Evolutionary conservation across 441 rosid species (phyloP), one percentile per base, ranked within the genome.

Genomic region (Manihot esculenta): DNA sequence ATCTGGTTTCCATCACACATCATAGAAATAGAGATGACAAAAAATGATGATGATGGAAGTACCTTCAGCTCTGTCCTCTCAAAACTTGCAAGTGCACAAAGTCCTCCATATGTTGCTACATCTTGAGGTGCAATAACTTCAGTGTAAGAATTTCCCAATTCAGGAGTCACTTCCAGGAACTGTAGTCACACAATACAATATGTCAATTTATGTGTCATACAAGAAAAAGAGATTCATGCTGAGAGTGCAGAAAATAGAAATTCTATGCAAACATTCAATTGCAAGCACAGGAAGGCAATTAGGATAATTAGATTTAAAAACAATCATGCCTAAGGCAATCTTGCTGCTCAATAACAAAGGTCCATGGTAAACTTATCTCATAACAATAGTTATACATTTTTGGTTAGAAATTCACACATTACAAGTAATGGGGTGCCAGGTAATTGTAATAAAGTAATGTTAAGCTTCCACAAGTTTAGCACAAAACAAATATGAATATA

Each of bases 61-160:
- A 87, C 99, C 98, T 95, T 95, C 59, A 95, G 75, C 74, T 95
- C 99, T 24, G 95, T 64, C 75, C 99, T 87, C 74, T 95, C 99
- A 77, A 95, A 95, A 82, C 95, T 91, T 45, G 99, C 97, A 79
- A 95, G 91, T 5, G 98, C 99, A 77, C 98, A 93, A 59, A 95
- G 97, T 63, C 99, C 99, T 41, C 99, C 99, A 51, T 93, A 95
- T 12, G 95, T 95, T 35, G 99, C 98, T 78, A 93, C 89, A 80
- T 93, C 99, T 85, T 95, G 99, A 75, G 99, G 78, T 62, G 99
- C 99, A 87, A 95, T 90, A 54, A 93, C 97, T 73, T 93, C 97
- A 69, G 81, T 89, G 76, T 88, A 95, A 41, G 88, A 81, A 81
- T 77, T 93, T 76, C 95, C 97, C 70, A 91, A 80, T 66, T 91